phyloP scores from a whole-genome alignment of 495 filamentous ascomycete species.

The Aspergillus saccharolyticus region DNA sequence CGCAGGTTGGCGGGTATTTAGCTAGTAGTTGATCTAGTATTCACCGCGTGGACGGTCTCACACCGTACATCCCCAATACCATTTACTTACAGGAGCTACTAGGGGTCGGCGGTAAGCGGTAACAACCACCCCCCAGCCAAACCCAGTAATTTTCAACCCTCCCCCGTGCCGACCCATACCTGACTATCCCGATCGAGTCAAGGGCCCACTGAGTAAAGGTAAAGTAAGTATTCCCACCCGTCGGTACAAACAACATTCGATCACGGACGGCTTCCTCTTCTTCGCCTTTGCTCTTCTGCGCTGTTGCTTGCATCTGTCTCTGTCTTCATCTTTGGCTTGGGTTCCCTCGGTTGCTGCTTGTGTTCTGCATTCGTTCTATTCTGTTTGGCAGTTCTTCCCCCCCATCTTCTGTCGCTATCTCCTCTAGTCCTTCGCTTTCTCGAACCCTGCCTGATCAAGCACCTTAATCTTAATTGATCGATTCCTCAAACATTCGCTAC shows the following conservation, averaged over 20 bases:
- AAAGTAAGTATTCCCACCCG: background rate
- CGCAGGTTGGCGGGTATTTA: background rate
- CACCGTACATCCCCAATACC: too few relatives aligned
- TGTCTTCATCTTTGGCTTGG: constrained; percentile 5
- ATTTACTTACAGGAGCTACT: background rate
- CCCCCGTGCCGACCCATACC: background rate
- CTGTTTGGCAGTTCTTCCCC: background rate
- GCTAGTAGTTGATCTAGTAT: too few relatives aligned
- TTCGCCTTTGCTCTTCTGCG: background rate
- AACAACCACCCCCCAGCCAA: background rate
- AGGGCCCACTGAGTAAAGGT: constrained; percentile 1
- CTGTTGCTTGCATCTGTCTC: constrained; percentile 8
- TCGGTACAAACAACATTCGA: background rate
- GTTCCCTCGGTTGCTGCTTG: constrained; percentile 5
- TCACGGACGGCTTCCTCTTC: background rate
- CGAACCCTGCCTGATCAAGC: background rate
- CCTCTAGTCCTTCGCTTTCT: constrained; percentile 6
- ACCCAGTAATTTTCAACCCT: constrained; percentile 7
- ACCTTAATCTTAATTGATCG: background rate
- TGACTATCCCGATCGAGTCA: constrained; percentile 2
- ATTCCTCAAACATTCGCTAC: constrained; percentile 9
- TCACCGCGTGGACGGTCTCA: too few relatives aligned
- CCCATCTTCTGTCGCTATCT: background rate
- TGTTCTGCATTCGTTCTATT: constrained; percentile 8
- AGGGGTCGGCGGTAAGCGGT: constrained; percentile 4